Evolutionary conservation across 768 basidiomycete species (phyloP), one percentile per base, ranked within the genome.

Genomic region (Naganishia onofrii): DNA sequence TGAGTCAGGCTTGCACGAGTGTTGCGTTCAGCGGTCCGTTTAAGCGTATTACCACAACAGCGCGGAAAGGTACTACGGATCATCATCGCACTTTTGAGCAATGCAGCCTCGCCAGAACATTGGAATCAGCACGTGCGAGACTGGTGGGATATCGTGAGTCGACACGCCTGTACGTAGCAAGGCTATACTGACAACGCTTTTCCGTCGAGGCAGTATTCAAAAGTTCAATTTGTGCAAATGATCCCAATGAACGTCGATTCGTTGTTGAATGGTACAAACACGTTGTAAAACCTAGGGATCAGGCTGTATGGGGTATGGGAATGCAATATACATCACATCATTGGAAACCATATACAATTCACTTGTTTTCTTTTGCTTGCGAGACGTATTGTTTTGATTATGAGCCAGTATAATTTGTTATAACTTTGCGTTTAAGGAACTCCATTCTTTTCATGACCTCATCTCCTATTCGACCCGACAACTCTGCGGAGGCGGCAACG

Each of bases 71-170:
- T 77, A 5, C 58, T 77, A 6, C 69, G 75, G 5, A 74, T 75
- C 57, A 70, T 77, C 54, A 74, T 76, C 23, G 70, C 72, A 21
- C 56, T 77, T 46, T 56, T 74, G 58, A 70, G 70, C 66, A 70
- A 70, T 42, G 46, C 66, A 13, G 53, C 52, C 31, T 23, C 46
- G n/a, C 67, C 72, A 12, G 73, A 73, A 38, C 54, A 68, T 19
- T 70, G 73, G 58, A 72, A 70, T 44, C 70, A 72, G 32, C 69
- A 69, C 48, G 73, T 76, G 0, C 72, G 74, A 71, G 75, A 77
- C 46, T 77, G 76, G 76, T 77, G 76, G 76, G 72, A 74, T 28
- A 76, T 77, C 71, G 76, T 74, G 42, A 67, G 76, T 73, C 23
- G 31, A 5, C 4, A 26, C 17, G 12, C 46, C 13, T 13, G 32